A percentile compares a stretch with the other conserved stretches of the same genome.
Conservation (phyloP, 805 yeast species). For the Ogataea salicorniae region DNA sequence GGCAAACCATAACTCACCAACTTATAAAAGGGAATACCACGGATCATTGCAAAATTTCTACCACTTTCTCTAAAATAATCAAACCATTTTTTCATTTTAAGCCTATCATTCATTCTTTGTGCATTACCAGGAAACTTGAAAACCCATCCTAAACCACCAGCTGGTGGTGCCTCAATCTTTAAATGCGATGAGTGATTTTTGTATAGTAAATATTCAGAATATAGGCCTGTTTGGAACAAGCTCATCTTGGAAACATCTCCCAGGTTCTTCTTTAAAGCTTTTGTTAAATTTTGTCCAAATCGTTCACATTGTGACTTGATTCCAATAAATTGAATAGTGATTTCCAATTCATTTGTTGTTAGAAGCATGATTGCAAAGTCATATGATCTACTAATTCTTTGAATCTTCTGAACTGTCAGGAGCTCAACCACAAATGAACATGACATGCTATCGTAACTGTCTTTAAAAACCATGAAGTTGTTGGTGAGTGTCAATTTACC, state of each 20-base stretch:
- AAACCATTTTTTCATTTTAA: conserved; percentile 90
- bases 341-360: conserved; percentile 57
- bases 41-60: conserved; percentile 68
- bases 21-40: conserved; percentile 73
- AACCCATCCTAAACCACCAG: conserved; percentile 80
- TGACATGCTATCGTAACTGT: conserved; percentile 60
- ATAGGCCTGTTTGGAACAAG: conserved; percentile 64
- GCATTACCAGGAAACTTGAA: conserved; percentile 92
- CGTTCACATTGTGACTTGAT: conserved; percentile 71
- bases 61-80: conserved; percentile 85
- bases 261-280: conserved; percentile 56
- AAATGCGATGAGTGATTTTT: conserved; percentile 46
- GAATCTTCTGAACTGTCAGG: conserved; percentile 77
- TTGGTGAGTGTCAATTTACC: conserved; percentile 71
- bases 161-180: conserved; percentile 49
- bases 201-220: conserved; percentile 77
- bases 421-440: conserved; percentile 70
- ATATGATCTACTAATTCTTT: conserved; percentile 72
- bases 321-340: conserved; percentile 74
- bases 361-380: conserved; percentile 73
- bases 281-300: conserved; percentile 67
- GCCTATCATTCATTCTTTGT: conserved; percentile 66
- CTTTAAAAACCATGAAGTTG: conserved; percentile 70
- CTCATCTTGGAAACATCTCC: conserved; percentile 56
- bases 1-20: conserved; percentile 89